A percentile compares a stretch with the other conserved stretches of the same genome.
phyloP scores from a whole-genome alignment of 2,329 filamentous ascomycete species.

The Fusarium kyushuense region DNA sequence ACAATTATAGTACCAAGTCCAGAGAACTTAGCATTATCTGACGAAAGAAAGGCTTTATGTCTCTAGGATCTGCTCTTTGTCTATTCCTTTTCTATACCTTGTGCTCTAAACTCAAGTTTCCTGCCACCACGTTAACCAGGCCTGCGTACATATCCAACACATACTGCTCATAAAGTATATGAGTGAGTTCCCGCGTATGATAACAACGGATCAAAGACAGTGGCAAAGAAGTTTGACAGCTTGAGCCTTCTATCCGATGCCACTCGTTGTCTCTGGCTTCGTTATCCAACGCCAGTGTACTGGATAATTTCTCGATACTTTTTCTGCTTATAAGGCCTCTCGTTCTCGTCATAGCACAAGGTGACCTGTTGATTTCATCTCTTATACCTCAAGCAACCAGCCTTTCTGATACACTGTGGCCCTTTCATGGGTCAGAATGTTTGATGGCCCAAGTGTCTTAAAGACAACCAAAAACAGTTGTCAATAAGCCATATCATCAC shows the following conservation, averaged over 20 bases:
- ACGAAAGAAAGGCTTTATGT: neutral
- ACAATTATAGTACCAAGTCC: neutral
- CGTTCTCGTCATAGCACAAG: neutral
- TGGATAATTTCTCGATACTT: too few species aligned
- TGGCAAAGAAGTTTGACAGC: neutral
- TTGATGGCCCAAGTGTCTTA: conserved; percentile 10
- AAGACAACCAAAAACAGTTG: conserved; percentile 29
- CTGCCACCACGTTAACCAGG: neutral
- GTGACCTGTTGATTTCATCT: too few species aligned
- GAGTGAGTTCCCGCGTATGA: neutral
- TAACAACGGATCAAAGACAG: neutral
- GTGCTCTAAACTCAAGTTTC: neutral
- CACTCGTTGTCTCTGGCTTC: neutral
- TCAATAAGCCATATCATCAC: conserved; percentile 36
- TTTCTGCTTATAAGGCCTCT: neutral
- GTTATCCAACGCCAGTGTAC: neutral
- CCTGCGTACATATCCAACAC: neutral
- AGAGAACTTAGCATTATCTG: neutral
- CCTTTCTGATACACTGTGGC: too few species aligned
- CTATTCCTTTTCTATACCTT: neutral
- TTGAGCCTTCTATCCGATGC: neutral
- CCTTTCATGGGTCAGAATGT: neutral
- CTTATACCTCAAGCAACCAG: too few species aligned
- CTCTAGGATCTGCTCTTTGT: neutral
- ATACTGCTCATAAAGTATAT: neutral